phyloP scores from a whole-genome alignment of 805 yeast species.

The Blastobotrys mokoenaii region DNA sequence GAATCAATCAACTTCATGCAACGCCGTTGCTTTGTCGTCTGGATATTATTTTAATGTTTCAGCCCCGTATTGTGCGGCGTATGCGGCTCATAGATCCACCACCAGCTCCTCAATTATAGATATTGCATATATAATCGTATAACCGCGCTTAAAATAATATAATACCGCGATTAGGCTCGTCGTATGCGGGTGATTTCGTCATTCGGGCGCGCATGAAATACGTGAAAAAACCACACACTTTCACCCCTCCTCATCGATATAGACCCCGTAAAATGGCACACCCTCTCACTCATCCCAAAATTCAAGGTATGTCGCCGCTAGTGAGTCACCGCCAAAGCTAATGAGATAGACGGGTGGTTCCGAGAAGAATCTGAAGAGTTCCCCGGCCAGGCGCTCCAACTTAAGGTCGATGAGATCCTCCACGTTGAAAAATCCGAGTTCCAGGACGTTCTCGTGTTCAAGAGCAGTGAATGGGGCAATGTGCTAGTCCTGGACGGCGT shows the following conservation, averaged over 20 bases:
- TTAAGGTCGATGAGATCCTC: slow-evolving; percentile 77
- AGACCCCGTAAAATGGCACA: background rate
- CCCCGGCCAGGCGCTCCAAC: slow-evolving; percentile 98
- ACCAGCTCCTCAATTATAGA: too few relatives aligned
- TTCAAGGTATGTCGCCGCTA: background rate
- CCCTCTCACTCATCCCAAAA: slow-evolving; percentile 3
- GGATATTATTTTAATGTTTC: too few relatives aligned
- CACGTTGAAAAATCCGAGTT: slow-evolving; percentile 80
- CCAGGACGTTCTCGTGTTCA: slow-evolving; percentile 87
- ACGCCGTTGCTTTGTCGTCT: too few relatives aligned
- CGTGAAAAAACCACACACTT: background rate
- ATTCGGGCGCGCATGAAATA: background rate
- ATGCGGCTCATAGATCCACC: too few relatives aligned
- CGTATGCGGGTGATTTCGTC: too few relatives aligned
- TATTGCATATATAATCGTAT: too few relatives aligned
- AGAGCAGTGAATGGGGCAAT: slow-evolving; percentile 89
- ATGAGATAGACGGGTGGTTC: slow-evolving; percentile 77
- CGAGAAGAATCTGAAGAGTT: slow-evolving; percentile 91
- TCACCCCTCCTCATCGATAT: background rate
- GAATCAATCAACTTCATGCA: too few relatives aligned
- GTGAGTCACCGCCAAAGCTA: background rate
- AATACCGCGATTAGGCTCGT: too few relatives aligned
- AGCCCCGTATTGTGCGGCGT: background rate
- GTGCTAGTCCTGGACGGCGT: slow-evolving; percentile 92
- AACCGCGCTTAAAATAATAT: too few relatives aligned